Base-by-base conservation (phyloP, 441 rosid species). In the Metrosideros polymorpha region DNA sequence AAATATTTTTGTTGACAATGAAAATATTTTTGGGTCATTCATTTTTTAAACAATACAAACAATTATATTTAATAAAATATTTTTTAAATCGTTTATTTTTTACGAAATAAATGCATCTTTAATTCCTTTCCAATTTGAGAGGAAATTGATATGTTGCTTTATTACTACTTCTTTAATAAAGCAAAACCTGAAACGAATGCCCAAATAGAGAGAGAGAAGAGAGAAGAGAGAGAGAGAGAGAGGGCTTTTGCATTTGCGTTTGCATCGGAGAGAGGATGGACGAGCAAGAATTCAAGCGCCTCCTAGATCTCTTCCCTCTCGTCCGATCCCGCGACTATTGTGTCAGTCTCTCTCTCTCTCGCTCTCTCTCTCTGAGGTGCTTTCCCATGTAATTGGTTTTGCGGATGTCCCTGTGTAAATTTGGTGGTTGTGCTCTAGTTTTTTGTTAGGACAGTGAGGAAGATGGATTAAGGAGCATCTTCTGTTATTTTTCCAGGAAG, bases 221-320 rank as follows among this genome's bases (percentile, higher is more conserved):
- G n/a, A n/a, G n/a, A n/a, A n/a, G n/a, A n/a, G n/a, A n/a, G 66
- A 66, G 47, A 18, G 42, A 30, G 7, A 49, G 59, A 75, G 63
- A 52, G 15, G 47, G 35, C 27, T 42, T 71, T 39, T 71, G 79
- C 79, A 1, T 30, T 53, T n/a, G 84, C 56, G 54, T 50, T 51
- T 35, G 84, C 55, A 55, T 32, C 84, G 47, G 13, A 83, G 84
- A 53, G 86, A 87, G 84, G 63, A 95, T 97, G 99, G 99, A 97
- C 12, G 98, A 95, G 82, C 91, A 90, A 84, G 98, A 97, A 87
- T 97, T 97, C 89, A 93, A 91, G 56, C 95, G 95, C 89, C 90
- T 92, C 53, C 96, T 97, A 7, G 92, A 93, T 86, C 95, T 94
- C 89, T 97, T 96, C 91, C 98, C 98, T n/a, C 91, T 95, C 86